These are phyloP conservation scores for Sarcodon aspratus DNA, from an alignment of 768 basidiomycete genomes.

Conservation along the genomic window DNA sequence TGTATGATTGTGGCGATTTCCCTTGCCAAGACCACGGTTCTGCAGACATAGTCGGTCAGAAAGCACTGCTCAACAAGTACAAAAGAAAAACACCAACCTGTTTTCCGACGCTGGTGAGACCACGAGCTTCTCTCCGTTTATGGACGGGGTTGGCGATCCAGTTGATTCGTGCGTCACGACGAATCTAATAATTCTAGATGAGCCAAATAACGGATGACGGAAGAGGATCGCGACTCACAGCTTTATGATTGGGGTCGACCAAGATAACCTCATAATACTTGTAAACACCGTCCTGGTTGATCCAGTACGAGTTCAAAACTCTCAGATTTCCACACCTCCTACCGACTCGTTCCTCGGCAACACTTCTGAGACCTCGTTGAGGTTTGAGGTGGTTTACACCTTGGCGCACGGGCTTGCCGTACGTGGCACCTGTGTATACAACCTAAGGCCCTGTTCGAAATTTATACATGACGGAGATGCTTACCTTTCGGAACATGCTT, in stretches of 20 bases:
- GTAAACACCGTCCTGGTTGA: constrained; percentile 98
- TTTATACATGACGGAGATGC: background rate
- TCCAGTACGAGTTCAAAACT: constrained; percentile 98
- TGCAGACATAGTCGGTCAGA: constrained; percentile 16
- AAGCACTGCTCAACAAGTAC: constrained; percentile 1
- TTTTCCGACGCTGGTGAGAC: constrained; percentile 94
- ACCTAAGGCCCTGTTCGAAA: background rate
- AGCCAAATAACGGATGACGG: background rate
- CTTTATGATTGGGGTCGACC: constrained; percentile 92
- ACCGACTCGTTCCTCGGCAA: constrained; percentile 97
- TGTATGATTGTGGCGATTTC: constrained; percentile 87
- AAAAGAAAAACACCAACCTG: constrained; percentile 38
- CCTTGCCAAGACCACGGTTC: constrained; percentile 98
- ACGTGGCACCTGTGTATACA: constrained; percentile 69
- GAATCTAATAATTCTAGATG: constrained; percentile 44
- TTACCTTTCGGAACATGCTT: constrained; percentile 95
- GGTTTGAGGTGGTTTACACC: constrained; percentile 99
- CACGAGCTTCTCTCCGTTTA: constrained; percentile 96
- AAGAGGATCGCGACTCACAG: constrained; percentile 38
- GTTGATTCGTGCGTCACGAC: constrained; percentile 95
- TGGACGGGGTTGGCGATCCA: constrained; percentile 98
- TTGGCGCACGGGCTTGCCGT: constrained; percentile 98
- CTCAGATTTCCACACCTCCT: constrained; percentile 92
- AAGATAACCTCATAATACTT: constrained; percentile 99
- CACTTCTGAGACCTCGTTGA: constrained; percentile 86